Evolutionary conservation across 2,329 filamentous ascomycete genomes (phyloP).

Genomic region (Lecanosticta acicola): DNA sequence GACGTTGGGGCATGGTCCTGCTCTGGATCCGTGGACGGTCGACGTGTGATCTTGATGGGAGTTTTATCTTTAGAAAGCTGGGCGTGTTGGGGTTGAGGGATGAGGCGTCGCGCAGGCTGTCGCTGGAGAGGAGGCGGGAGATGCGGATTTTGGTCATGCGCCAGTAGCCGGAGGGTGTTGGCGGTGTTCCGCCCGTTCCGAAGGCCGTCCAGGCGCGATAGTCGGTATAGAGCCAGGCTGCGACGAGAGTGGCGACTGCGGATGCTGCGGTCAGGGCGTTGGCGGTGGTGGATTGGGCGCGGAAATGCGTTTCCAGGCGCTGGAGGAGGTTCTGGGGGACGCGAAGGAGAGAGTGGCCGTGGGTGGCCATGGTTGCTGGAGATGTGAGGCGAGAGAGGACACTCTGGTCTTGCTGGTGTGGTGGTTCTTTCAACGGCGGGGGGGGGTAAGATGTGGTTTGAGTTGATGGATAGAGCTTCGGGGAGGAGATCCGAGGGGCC

Average conservation of each 20-base stretch:
- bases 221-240: constrained; percentile 11
- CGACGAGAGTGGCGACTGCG: not conserved
- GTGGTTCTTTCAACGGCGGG: no score
- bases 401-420: not conserved
- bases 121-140: constrained; percentile 7
- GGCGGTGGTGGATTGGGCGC: not conserved
- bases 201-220: constrained; percentile 14
- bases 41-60: constrained; percentile 6
- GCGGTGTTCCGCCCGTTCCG: constrained; percentile 16
- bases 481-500: not conserved
- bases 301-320: not conserved
- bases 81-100: constrained; percentile 4
- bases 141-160: constrained; percentile 16
- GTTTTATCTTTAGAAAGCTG: constrained; percentile 1
- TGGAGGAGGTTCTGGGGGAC: not conserved
- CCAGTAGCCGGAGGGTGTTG: constrained; percentile 12
- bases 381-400: no score
- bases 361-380: constrained; percentile 1
- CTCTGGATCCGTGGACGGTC: constrained; percentile 7
- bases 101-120: constrained; percentile 11
- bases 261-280: constrained; percentile 1
- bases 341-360: not conserved
- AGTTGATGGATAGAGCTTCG: no score
- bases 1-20: constrained; percentile 15
- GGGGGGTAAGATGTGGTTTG: no score